phyloP scores from a whole-genome alignment of 176 grass and related monocot species.

The Aegilops umbellulata region DNA sequence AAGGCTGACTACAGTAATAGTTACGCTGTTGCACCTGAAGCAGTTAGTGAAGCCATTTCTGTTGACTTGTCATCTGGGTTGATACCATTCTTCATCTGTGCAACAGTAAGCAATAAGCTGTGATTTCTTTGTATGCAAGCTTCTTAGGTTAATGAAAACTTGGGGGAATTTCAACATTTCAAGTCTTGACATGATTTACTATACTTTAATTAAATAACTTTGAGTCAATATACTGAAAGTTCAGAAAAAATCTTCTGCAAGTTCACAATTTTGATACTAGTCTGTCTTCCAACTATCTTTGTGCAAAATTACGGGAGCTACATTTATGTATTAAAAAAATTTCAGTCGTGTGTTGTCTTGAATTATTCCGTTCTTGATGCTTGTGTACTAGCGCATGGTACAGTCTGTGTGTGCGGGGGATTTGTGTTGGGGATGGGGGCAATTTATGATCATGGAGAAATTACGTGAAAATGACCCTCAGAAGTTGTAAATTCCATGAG shows the following conservation, averaged over 20 bases:
- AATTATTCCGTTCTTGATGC: neutral
- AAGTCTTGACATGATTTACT: neutral
- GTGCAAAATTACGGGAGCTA: neutral
- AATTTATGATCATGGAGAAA: neutral
- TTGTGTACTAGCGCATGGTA: neutral
- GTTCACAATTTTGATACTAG: neutral
- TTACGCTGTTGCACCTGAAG: conserved; percentile 50
- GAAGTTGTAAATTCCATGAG: neutral
- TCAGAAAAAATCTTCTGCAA: neutral
- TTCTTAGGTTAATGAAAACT: conserved; percentile 13
- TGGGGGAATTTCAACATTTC: conserved; percentile 1
- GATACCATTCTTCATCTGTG: conserved; percentile 73
- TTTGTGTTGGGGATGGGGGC: neutral
- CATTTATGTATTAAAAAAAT: neutral
- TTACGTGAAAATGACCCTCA: neutral
- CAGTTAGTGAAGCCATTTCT: conserved; percentile 41
- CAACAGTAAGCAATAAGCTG: conserved; percentile 48
- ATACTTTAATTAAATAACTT: neutral
- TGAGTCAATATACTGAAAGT: neutral
- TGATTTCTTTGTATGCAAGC: conserved; percentile 12
- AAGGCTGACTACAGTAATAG: conserved; percentile 39
- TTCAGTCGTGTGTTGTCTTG: neutral
- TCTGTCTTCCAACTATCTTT: neutral
- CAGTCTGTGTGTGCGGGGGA: neutral
- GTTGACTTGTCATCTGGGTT: conserved; percentile 54